Evolutionary conservation across 2,329 filamentous ascomycete genomes (phyloP).

Genomic region (Colletotrichum viniferum): DNA sequence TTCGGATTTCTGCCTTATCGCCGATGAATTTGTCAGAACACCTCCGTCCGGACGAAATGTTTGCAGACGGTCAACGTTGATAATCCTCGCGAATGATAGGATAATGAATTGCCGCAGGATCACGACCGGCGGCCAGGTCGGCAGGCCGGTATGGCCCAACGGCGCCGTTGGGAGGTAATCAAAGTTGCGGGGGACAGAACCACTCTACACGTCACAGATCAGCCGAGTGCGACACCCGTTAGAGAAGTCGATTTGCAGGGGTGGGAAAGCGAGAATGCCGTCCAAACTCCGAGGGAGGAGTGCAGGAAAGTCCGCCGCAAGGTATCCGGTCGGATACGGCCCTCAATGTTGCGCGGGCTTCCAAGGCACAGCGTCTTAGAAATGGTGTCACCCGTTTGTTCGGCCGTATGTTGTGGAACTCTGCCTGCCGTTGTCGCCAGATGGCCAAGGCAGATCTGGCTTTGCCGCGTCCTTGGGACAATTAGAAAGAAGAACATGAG

Average conservation of each 20-base stretch:
- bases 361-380: background rate
- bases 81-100: background rate
- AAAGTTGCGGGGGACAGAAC: constrained; percentile 10
- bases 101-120: background rate
- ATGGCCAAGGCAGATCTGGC: background rate
- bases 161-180: background rate
- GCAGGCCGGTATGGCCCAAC: background rate
- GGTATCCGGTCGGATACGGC: background rate
- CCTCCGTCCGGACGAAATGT: background rate
- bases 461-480: background rate
- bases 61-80: background rate
- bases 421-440: background rate
- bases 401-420: background rate
- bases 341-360: background rate
- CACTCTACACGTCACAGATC: constrained; percentile 2
- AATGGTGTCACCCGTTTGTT: background rate
- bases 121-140: background rate
- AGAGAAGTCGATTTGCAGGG: background rate
- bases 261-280: background rate
- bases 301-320: background rate
- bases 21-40: background rate
- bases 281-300: background rate
- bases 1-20: background rate
- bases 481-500: background rate
- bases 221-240: background rate